A percentile compares a stretch with the other conserved stretches of the same genome.
These are phyloP conservation scores for Nemania serpens DNA, from an alignment of 2,329 filamentous ascomycete species.

Conservation along the genomic window DNA sequence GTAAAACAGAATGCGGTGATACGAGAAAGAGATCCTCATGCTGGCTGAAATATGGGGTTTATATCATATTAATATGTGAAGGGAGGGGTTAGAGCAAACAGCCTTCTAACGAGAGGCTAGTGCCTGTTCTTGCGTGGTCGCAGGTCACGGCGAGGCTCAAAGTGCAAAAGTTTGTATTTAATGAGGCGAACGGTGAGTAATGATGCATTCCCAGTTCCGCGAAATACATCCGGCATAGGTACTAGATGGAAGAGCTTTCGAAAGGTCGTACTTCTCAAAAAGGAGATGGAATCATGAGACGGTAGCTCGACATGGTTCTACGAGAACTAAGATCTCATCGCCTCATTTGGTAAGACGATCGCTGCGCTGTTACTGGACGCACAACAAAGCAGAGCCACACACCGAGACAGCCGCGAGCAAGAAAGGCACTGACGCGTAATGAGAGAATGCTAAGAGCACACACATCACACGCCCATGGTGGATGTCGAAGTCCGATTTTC, in stretches of 20 bases:
- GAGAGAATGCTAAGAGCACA: slow-evolving; percentile 6
- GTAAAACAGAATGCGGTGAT: slow-evolving; percentile 15
- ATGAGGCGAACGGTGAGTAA: slow-evolving; percentile 26
- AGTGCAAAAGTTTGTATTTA: slow-evolving; percentile 11
- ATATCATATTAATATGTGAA: slow-evolving; percentile 12
- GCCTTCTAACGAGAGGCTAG: slow-evolving; percentile 12
- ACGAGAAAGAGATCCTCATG: slow-evolving; percentile 5
- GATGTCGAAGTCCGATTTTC: slow-evolving; percentile 4
- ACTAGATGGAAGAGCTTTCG: slow-evolving; percentile 21
- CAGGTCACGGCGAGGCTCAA: slow-evolving; percentile 24
- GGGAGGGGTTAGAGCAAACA: background rate
- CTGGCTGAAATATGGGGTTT: slow-evolving; percentile 4
- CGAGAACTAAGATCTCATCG: slow-evolving; percentile 21
- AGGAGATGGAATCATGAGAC: slow-evolving; percentile 2
- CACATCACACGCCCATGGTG: background rate
- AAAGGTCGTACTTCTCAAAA: slow-evolving; percentile 4
- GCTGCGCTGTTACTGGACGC: slow-evolving; percentile 14
- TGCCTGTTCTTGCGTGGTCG: slow-evolving; percentile 1
- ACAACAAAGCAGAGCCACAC: slow-evolving; percentile 26
- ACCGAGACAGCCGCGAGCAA: slow-evolving; percentile 5
- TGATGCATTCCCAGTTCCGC: background rate
- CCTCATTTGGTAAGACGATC: slow-evolving; percentile 17
- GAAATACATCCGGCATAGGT: background rate
- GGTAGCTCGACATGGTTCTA: slow-evolving; percentile 15
- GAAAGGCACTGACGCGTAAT: slow-evolving; percentile 9